phyloP scores from a whole-genome alignment of 164 flowering plant genomes.

The Platanus orientalis region DNA sequence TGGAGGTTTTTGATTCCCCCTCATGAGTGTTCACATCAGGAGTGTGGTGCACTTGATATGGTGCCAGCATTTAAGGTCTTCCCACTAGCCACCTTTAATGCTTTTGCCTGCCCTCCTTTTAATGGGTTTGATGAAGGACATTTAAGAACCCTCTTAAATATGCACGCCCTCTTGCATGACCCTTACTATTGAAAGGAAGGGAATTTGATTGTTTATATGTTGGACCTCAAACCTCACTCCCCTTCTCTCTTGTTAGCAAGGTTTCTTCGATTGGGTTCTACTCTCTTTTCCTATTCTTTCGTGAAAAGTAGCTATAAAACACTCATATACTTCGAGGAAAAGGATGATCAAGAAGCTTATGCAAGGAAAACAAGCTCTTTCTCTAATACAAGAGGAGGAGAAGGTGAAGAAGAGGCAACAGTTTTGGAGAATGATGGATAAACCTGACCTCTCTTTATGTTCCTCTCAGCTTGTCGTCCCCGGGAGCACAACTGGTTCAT shows the following conservation, averaged over 20 bases:
- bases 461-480: conserved; percentile 14
- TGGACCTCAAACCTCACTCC: not conserved
- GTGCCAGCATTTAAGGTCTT: conserved; percentile 58
- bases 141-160: conserved; percentile 45
- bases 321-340: not conserved
- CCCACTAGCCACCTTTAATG: conserved; percentile 61
- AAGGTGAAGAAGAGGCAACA: conserved; percentile 9
- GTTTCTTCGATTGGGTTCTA: conserved; percentile 2
- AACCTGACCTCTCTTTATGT: conserved; percentile 51
- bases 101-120: conserved; percentile 47
- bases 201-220: conserved; percentile 2
- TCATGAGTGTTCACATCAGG: too few species aligned
- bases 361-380: conserved; percentile 11
- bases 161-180: conserved; percentile 38
- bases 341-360: conserved; percentile 17
- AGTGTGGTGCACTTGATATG: too few species aligned
- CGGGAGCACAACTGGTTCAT: conserved; percentile 18
- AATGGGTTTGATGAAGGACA: conserved; percentile 41
- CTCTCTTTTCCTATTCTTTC: not conserved
- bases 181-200: conserved; percentile 11
- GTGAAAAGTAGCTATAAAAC: too few species aligned
- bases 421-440: conserved; percentile 26
- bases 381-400: conserved; percentile 5
- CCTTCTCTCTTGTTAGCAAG: not conserved
- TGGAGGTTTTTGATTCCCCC: too few species aligned